These are phyloP conservation scores for Nymphaea colorata DNA, from an alignment of 164 flowering plant species.

Conservation along the genomic window DNA sequence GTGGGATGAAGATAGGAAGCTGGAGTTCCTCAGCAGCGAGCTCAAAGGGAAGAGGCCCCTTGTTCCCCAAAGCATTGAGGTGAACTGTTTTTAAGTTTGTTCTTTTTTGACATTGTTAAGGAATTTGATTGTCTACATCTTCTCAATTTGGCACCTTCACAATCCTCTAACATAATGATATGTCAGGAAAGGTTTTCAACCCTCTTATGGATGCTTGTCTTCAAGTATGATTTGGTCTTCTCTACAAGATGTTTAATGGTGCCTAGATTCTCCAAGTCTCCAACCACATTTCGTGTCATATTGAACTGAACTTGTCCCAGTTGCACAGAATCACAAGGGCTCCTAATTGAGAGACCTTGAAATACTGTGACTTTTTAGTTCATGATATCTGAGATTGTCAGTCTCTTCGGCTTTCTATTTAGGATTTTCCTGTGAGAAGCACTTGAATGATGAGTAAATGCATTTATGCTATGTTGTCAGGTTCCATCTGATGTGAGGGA, in stretches of 20 bases:
- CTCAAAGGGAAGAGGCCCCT: constrained; percentile 89
- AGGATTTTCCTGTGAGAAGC: not conserved
- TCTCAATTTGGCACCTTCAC: not conserved
- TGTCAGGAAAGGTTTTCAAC: too few species aligned
- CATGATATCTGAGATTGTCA: too few species aligned
- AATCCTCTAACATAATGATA: not conserved
- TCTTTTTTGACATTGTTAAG: not conserved
- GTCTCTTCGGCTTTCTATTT: too few species aligned
- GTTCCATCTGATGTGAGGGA: constrained; percentile 79
- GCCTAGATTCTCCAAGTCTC: too few species aligned
- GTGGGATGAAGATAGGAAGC: constrained; percentile 81
- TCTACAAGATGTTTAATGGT: too few species aligned
- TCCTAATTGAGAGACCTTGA: too few species aligned
- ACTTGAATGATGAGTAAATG: not conserved
- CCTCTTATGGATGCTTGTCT: too few species aligned
- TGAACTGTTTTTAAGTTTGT: constrained; percentile 11
- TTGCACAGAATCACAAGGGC: too few species aligned
- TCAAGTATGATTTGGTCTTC: too few species aligned
- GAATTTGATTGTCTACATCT: not conserved
- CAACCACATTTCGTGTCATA: too few species aligned
- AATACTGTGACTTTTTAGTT: too few species aligned
- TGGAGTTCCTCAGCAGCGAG: constrained; percentile 74
- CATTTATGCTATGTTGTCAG: constrained; percentile 18
- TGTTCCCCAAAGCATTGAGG: constrained; percentile 76
- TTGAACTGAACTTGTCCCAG: too few species aligned